Evolutionary conservation across 2,329 filamentous ascomycete genomes (phyloP).

Genomic region (Colletotrichum liaoningense): DNA sequence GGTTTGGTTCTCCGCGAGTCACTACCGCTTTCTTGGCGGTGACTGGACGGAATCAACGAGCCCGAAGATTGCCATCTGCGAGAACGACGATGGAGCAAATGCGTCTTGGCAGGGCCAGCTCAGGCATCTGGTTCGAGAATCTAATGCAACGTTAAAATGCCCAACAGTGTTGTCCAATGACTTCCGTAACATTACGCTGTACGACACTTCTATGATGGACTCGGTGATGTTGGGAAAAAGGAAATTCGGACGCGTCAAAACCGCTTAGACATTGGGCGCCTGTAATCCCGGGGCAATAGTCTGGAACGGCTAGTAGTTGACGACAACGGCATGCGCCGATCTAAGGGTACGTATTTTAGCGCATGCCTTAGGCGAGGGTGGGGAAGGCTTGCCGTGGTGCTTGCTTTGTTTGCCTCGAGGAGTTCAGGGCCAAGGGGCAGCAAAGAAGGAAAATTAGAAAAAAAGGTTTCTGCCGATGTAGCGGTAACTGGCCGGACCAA

Average conservation of each 20-base stretch:
- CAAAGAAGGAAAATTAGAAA: slow-evolving; percentile 28
- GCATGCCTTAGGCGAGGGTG: slow-evolving; percentile 25
- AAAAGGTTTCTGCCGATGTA: slow-evolving; percentile 34
- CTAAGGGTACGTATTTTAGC: slow-evolving; percentile 21
- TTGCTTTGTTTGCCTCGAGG: slow-evolving; percentile 11
- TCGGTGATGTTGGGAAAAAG: not conserved
- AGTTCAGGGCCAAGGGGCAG: slow-evolving; percentile 35
- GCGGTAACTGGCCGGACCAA: slow-evolving; percentile 23
- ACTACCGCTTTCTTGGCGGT: not conserved
- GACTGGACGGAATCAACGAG: not conserved
- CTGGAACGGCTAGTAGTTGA: slow-evolving; percentile 23
- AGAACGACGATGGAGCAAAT: not conserved
- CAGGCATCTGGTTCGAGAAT: not conserved
- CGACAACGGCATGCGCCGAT: slow-evolving; percentile 26
- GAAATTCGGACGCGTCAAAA: slow-evolving; percentile 13
- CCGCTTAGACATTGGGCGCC: slow-evolving; percentile 10
- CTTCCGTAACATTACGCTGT: too few species aligned
- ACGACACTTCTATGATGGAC: not conserved
- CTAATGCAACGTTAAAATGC: not conserved
- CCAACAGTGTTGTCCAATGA: not conserved
- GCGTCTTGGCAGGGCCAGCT: not conserved
- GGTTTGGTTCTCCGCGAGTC: not conserved
- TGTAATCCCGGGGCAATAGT: slow-evolving; percentile 31
- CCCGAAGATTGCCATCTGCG: not conserved
- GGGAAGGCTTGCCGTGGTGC: slow-evolving; percentile 26